Conservation (phyloP, 306 rosid genomes). For the Ochetophila trinervis region DNA sequence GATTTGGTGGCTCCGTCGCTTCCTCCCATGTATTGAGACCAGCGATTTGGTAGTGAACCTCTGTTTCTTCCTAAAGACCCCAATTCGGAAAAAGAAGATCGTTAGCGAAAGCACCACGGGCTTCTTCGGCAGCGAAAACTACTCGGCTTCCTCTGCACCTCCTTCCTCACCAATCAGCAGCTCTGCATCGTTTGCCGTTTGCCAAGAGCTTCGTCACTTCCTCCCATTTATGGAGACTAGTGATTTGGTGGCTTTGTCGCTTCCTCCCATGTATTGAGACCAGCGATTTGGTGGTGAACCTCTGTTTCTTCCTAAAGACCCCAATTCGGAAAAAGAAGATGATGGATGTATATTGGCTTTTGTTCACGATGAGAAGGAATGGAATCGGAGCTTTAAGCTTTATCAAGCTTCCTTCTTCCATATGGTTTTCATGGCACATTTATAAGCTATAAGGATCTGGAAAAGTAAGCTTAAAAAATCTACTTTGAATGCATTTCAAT, state of each 20-base stretch:
- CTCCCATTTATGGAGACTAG: too few relatives aligned
- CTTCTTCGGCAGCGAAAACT: too few relatives aligned
- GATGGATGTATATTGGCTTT: constrained; percentile 76
- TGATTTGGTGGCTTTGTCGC: too few relatives aligned
- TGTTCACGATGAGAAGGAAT: constrained; percentile 85
- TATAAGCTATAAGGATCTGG: constrained; percentile 54
- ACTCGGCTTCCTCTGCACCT: too few relatives aligned
- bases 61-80: constrained; percentile 60
- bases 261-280: constrained; percentile 58
- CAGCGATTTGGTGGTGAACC: constrained; percentile 85
- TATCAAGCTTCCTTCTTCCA: constrained; percentile 85
- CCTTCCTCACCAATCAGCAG: too few relatives aligned
- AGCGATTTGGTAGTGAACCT: constrained; percentile 85
- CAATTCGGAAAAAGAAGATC: constrained; percentile 51
- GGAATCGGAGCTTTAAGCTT: constrained; percentile 78
- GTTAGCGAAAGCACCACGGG: too few relatives aligned
- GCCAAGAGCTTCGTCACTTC: too few relatives aligned
- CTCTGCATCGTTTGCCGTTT: too few relatives aligned
- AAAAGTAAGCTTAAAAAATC: constrained; percentile 45
- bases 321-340: constrained; percentile 48
- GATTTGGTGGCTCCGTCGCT: too few relatives aligned
- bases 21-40: constrained; percentile 55
- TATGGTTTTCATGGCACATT: constrained; percentile 97
- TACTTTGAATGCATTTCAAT: not conserved
- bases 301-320: constrained; percentile 60